These are phyloP conservation scores for Trichophyton mentagrophytes DNA, from an alignment of 2,329 filamentous ascomycete species.

Conservation along the genomic window DNA sequence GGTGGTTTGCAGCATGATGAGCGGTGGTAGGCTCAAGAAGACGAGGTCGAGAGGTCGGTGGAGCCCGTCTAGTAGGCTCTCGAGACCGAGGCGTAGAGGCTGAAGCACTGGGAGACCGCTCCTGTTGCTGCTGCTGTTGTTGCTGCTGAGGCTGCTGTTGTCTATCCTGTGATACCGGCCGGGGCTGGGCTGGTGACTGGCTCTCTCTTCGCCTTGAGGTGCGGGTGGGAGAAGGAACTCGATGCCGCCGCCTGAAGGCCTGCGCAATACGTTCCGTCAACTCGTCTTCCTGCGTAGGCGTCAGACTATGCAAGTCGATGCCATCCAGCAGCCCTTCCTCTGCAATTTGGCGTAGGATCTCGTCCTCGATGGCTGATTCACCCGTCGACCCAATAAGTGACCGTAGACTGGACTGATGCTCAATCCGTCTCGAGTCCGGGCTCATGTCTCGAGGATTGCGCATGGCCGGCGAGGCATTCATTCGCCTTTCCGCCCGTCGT, in stretches of 20 bases:
- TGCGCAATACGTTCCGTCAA: conserved; percentile 83
- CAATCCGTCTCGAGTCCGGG: conserved; percentile 47
- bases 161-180: neutral
- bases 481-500: conserved; percentile 19
- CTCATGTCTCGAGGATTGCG: conserved; percentile 16
- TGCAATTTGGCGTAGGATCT: conserved; percentile 79
- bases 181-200: neutral
- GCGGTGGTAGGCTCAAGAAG: conserved; percentile 22
- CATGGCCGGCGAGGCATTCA: conserved; percentile 13
- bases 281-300: conserved; percentile 72
- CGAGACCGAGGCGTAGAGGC: neutral
- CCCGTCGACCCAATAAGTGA: conserved; percentile 73
- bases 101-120: neutral
- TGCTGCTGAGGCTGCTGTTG: neutral
- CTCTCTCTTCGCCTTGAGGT: neutral
- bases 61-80: conserved; percentile 10
- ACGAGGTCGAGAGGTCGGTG: conserved; percentile 22
- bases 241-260: conserved; percentile 65
- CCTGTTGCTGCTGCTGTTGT: neutral
- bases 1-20: conserved; percentile 18
- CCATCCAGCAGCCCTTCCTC: conserved; percentile 79
- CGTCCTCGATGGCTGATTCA: conserved; percentile 65
- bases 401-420: conserved; percentile 79
- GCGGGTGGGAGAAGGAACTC: conserved; percentile 8
- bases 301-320: conserved; percentile 77